These are phyloP conservation scores for Symbiotaphrina buchneri DNA, from an alignment of 495 filamentous ascomycete genomes.

Conservation along the genomic window DNA sequence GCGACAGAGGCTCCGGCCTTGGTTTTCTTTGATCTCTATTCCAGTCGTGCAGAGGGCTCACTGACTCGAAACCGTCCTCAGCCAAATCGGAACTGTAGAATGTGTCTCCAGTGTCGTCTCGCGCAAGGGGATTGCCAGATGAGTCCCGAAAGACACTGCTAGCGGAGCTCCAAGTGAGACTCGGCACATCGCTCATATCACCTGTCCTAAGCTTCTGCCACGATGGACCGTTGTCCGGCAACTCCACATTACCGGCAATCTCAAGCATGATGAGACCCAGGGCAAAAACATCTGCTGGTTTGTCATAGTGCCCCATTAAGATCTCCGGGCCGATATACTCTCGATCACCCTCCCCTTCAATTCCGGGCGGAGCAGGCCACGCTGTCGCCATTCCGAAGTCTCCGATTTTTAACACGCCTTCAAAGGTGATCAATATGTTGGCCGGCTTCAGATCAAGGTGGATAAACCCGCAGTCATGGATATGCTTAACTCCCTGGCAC, in stretches of 20 bases:
- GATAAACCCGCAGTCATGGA: slow-evolving; percentile 73
- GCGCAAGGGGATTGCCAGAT: slow-evolving; percentile 39
- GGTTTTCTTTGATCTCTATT: slow-evolving; percentile 2
- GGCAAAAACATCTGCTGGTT: slow-evolving; percentile 81
- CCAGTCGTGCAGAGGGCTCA: slow-evolving; percentile 1
- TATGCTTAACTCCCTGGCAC: slow-evolving; percentile 56
- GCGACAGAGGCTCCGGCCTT: no score
- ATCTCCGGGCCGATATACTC: slow-evolving; percentile 92
- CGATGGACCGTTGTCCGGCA: slow-evolving; percentile 74
- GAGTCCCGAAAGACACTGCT: slow-evolving; percentile 48
- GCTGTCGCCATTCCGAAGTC: slow-evolving; percentile 85
- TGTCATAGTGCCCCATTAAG: slow-evolving; percentile 60
- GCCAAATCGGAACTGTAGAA: slow-evolving; percentile 26
- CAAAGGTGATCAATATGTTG: slow-evolving; percentile 77
- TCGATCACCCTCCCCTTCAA: slow-evolving; percentile 85
- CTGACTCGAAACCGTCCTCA: slow-evolving; percentile 12
- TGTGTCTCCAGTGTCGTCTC: slow-evolving; percentile 23
- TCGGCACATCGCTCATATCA: slow-evolving; percentile 68
- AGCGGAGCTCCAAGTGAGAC: slow-evolving; percentile 55
- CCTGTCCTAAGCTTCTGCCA: slow-evolving; percentile 77
- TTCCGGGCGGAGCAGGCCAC: slow-evolving; percentile 49
- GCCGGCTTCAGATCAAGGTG: slow-evolving; percentile 93
- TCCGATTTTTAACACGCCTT: slow-evolving; percentile 81
- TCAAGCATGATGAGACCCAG: slow-evolving; percentile 86
- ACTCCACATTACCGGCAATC: slow-evolving; percentile 71